These are phyloP conservation scores for Pontederia paniculata DNA, from an alignment of 176 grass and related monocot species.

Conservation along the genomic window DNA sequence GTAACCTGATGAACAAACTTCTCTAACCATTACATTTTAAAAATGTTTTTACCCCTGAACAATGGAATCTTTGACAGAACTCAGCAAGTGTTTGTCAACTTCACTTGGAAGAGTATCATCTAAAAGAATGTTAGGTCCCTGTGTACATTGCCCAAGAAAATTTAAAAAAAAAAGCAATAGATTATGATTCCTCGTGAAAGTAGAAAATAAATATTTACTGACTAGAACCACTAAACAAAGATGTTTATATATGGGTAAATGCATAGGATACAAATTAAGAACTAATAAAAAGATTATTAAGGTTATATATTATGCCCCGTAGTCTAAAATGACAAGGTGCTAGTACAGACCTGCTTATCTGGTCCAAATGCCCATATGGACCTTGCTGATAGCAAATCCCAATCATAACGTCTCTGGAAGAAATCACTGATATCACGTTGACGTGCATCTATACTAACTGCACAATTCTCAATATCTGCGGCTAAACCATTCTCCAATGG, in stretches of 20 bases:
- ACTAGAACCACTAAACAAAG: too few relatives aligned
- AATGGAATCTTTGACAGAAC: constrained; percentile 85
- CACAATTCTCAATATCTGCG: constrained; percentile 93
- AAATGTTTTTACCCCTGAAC: constrained; percentile 67
- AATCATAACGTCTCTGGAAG: constrained; percentile 90
- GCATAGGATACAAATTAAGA: too few relatives aligned
- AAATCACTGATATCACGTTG: constrained; percentile 98
- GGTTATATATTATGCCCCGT: neutral
- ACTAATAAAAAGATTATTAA: neutral
- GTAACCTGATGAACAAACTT: constrained; percentile 4
- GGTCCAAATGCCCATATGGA: constrained; percentile 95
- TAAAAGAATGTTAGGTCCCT: constrained; percentile 94
- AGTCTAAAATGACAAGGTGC: neutral
- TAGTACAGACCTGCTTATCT: constrained; percentile 60
- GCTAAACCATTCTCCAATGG: constrained; percentile 88
- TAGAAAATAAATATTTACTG: too few relatives aligned
- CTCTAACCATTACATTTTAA: neutral
- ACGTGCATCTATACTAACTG: constrained; percentile 83
- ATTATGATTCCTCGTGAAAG: too few relatives aligned
- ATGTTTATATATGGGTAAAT: too few relatives aligned
- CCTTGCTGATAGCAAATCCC: constrained; percentile 95
- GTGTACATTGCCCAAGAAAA: neutral
- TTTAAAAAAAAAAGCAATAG: too few relatives aligned
- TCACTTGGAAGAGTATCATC: constrained; percentile 91
- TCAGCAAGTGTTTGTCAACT: constrained; percentile 89